A percentile compares a stretch with the other conserved stretches of the same genome.
Conservation (phyloP, 2,329 filamentous ascomycete genomes). For the Neurospora sp. region DNA sequence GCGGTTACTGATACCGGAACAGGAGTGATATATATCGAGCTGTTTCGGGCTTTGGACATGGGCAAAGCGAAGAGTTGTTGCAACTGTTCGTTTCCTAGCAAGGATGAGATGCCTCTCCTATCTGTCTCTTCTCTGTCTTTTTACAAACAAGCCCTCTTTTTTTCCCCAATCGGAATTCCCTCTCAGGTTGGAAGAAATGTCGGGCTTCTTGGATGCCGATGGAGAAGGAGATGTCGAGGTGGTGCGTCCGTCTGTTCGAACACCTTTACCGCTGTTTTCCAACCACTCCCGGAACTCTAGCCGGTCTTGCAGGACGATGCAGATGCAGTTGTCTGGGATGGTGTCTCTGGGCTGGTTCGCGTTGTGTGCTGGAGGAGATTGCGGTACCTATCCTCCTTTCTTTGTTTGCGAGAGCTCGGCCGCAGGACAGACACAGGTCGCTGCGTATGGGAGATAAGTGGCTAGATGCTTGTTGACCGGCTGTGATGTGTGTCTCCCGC, state of each 20-base stretch:
- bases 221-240: not conserved
- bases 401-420: not conserved
- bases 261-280: not conserved
- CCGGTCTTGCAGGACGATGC: not conserved
- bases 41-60: not conserved
- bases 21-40: not conserved
- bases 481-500: not conserved
- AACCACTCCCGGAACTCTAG: not conserved
- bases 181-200: not conserved
- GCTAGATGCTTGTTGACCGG: not conserved
- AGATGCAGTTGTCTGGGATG: not conserved
- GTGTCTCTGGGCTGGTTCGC: not conserved
- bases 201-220: not conserved
- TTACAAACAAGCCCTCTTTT: not conserved
- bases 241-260: not conserved
- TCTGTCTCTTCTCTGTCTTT: not conserved
- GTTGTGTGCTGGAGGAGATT: not conserved
- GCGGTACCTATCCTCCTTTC: not conserved
- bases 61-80: not conserved
- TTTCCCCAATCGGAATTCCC: not conserved
- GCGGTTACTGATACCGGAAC: not conserved
- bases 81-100: not conserved
- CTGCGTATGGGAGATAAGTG: not conserved
- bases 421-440: not conserved
- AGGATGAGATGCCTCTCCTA: not conserved